These are phyloP conservation scores for Aspergillus brunneoviolaceus DNA, from an alignment of 2,329 filamentous ascomycete species.

Conservation along the genomic window DNA sequence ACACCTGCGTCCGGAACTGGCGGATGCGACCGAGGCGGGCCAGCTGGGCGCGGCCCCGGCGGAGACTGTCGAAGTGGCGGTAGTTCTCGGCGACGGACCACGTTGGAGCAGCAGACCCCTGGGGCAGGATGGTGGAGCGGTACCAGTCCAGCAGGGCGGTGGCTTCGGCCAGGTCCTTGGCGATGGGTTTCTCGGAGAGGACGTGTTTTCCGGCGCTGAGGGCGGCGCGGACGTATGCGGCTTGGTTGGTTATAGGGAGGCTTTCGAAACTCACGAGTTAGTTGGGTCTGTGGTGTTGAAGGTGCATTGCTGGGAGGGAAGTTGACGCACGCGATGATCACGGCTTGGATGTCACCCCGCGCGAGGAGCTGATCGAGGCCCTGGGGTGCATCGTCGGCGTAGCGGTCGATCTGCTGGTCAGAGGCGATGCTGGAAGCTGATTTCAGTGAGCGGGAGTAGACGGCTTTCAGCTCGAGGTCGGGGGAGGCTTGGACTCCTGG, in stretches of 20 bases:
- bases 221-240: constrained; percentile 57
- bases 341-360: constrained; percentile 50
- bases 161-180: constrained; percentile 56
- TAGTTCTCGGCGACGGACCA: constrained; percentile 72
- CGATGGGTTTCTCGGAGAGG: constrained; percentile 68
- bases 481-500: background rate
- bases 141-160: constrained; percentile 52
- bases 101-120: constrained; percentile 28
- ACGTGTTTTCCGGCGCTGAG: constrained; percentile 68
- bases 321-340: constrained; percentile 35
- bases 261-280: background rate
- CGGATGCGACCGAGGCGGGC: constrained; percentile 53
- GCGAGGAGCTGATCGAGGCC: constrained; percentile 52
- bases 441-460: constrained; percentile 63
- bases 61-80: constrained; percentile 60
- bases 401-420: constrained; percentile 50
- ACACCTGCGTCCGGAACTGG: constrained; percentile 27
- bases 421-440: constrained; percentile 54
- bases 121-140: constrained; percentile 36
- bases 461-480: constrained; percentile 57
- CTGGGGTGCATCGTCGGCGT: constrained; percentile 50
- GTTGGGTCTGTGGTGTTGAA: background rate
- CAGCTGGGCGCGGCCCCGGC: constrained; percentile 52
- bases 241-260: constrained; percentile 63
- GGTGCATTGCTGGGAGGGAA: background rate